A percentile compares a stretch with the other conserved stretches of the same genome.
phyloP scores from a whole-genome alignment of 805 yeast genomes.

The Grigorovia transvaalensis region DNA sequence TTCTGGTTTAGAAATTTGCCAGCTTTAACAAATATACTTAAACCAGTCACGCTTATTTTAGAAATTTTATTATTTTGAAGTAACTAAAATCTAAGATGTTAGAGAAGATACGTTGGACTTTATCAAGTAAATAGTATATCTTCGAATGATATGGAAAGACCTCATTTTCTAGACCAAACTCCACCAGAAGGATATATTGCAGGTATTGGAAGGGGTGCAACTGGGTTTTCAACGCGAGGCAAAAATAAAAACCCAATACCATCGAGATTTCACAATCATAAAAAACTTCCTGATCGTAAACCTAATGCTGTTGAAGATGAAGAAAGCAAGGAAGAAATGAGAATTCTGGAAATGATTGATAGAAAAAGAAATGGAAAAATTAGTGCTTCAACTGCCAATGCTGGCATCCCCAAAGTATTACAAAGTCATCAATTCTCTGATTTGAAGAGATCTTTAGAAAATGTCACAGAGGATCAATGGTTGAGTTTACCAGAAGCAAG shows the following conservation, averaged over 20 bases:
- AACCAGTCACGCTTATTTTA: neutral
- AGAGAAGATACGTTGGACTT: neutral
- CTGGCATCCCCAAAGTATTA: neutral
- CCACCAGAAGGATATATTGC: constrained; percentile 88
- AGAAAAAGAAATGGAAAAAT: constrained; percentile 32
- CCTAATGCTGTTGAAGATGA: constrained; percentile 23
- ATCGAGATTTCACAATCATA: constrained; percentile 6
- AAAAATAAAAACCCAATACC: constrained; percentile 29
- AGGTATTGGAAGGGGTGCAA: constrained; percentile 92
- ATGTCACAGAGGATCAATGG: constrained; percentile 69
- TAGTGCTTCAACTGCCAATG: neutral
- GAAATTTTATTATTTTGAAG: neutral
- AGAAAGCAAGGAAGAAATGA: constrained; percentile 69
- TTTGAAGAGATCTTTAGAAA: constrained; percentile 50
- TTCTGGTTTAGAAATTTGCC: too few relatives aligned
- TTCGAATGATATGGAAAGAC: constrained; percentile 33
- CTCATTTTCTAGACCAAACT: constrained; percentile 65
- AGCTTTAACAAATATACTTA: neutral
- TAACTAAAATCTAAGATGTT: too few relatives aligned
- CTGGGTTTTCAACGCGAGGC: constrained; percentile 82
- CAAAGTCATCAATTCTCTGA: constrained; percentile 42
- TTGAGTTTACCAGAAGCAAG: constrained; percentile 73
- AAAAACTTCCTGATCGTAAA: constrained; percentile 14
- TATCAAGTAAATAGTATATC: neutral
- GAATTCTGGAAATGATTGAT: constrained; percentile 59